Percentiles rank a stretch among this genome's conserved stretches.
These are phyloP conservation scores for Leptoxyphium fumago DNA, from an alignment of 2,329 filamentous ascomycete genomes.

Conservation along the genomic window DNA sequence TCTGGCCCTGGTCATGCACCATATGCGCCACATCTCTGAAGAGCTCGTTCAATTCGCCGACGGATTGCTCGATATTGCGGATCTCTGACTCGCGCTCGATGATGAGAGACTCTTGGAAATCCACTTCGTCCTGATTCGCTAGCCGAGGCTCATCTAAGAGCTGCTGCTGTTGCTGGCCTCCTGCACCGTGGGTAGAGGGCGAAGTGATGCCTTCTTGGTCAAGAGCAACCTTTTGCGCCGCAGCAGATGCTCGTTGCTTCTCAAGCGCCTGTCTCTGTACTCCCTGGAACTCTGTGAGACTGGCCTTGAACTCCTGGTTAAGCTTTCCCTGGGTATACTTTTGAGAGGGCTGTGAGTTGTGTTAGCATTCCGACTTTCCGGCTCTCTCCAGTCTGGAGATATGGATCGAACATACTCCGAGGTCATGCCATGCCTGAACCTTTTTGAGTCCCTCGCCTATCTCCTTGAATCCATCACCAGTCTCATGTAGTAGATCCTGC, in stretches of 20 bases:
- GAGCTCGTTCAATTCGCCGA: conserved; percentile 87
- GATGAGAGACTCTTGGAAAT: conserved; percentile 92
- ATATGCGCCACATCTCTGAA: conserved; percentile 98
- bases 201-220: conserved; percentile 34
- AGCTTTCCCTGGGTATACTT: conserved; percentile 95
- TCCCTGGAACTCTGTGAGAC: conserved; percentile 77
- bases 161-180: conserved; percentile 38
- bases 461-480: conserved; percentile 72
- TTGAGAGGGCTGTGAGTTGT: conserved; percentile 57
- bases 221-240: conserved; percentile 66
- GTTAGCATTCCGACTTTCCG: conserved; percentile 32
- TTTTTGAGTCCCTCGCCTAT: conserved; percentile 90
- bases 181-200: conserved; percentile 26
- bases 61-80: conserved; percentile 90
- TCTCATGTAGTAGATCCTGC: conserved; percentile 74
- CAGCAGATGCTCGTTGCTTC: conserved; percentile 77
- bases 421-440: conserved; percentile 54
- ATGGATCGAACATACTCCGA: conserved; percentile 46
- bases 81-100: conserved; percentile 95
- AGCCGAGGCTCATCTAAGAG: conserved; percentile 57
- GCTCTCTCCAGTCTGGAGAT: conserved; percentile 25
- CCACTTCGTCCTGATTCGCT: conserved; percentile 84
- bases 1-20: conserved; percentile 81
- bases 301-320: conserved; percentile 79
- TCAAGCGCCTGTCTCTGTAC: conserved; percentile 85